Evolutionary conservation across 179 eudicot genomes (phyloP), one percentile per base, ranked within the genome.

Genomic region (Dionaea muscipula): DNA sequence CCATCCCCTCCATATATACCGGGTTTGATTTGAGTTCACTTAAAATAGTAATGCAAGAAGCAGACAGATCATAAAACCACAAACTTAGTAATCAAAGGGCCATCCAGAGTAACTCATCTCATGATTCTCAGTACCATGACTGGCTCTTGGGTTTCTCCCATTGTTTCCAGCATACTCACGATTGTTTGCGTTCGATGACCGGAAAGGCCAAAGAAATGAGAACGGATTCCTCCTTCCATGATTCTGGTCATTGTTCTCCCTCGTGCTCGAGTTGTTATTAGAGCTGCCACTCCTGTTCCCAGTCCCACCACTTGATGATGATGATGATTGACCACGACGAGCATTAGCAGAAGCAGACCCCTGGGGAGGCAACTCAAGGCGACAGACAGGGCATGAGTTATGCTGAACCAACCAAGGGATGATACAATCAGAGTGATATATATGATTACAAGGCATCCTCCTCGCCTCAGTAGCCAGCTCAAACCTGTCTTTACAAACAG

Each of bases 381-480:
- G 83, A 51, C 94, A 85, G 68, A 86, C 86, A 0, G 94, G 96
- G 74, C 96, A 84, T 2, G 96, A 79, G 36, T 78, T 78, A 28
- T 74, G 76, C 73, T 74, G 81, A 35, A 59, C 75, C 56, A 87
- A 63, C 96, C 96, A 87, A 1, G 94, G 94, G 41, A 80, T 68
- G 9, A 87, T 87, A 51, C 96, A 84, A 40, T 84, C 94, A 12
- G 83, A 74, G 64, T 84, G 96, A 56, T 84, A 87, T 21, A 87
- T 56, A 50, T 87, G 96, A 33, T 81, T 69, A 56, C 96, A 84
- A 1, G 96, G 86, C 63, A 87, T 47, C 49, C 76, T 67, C 57
- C 77, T 63, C 1, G 80, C 95, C 25, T 72, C 64, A 35, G 72
- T 69, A 1, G 80, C 81, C 60, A 82, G 23, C 67, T 75, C 75